Conservation (phyloP, 2,329 filamentous ascomycete genomes). For the Arthrobotrys iridis region DNA sequence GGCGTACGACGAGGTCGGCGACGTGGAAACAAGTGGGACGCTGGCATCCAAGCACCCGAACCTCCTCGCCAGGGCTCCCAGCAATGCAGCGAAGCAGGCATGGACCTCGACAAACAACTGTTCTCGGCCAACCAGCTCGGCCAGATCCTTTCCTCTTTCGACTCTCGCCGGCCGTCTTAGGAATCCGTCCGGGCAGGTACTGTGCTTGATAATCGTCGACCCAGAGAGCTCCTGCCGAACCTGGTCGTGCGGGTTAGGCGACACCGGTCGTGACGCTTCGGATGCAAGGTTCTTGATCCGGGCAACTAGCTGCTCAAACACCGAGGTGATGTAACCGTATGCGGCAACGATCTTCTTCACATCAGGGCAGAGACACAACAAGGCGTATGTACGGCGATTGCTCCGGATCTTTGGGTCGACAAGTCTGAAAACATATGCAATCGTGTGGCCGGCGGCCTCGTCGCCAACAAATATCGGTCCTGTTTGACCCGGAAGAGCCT, state of each 20-base stretch:
- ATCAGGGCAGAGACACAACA: constrained; percentile 73
- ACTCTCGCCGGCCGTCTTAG: constrained; percentile 70
- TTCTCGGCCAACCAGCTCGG: constrained; percentile 73
- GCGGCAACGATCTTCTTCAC: constrained; percentile 73
- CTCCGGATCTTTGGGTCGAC: constrained; percentile 74
- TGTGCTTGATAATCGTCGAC: constrained; percentile 68
- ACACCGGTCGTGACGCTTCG: constrained; percentile 61
- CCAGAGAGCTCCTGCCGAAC: constrained; percentile 63
- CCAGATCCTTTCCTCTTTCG: constrained; percentile 70
- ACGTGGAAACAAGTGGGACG: constrained; percentile 25
- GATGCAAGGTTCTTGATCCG: constrained; percentile 75
- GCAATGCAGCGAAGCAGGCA: constrained; percentile 70
- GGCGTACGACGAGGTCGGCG: constrained; percentile 26
- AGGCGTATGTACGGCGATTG: constrained; percentile 75
- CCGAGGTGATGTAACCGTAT: constrained; percentile 71
- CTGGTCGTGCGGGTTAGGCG: constrained; percentile 59
- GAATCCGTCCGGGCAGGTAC: constrained; percentile 65
- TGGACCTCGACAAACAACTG: constrained; percentile 76
- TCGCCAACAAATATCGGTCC: constrained; percentile 77
- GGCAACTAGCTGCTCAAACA: constrained; percentile 72
- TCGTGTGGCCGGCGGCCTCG: constrained; percentile 73
- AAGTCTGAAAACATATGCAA: constrained; percentile 76
- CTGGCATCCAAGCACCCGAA: constrained; percentile 56
- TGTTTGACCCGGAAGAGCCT: constrained; percentile 72
- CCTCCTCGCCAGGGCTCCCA: constrained; percentile 61